Evolutionary conservation across 331 rosid genomes (phyloP).

Genomic region (Saraca asoca): DNA sequence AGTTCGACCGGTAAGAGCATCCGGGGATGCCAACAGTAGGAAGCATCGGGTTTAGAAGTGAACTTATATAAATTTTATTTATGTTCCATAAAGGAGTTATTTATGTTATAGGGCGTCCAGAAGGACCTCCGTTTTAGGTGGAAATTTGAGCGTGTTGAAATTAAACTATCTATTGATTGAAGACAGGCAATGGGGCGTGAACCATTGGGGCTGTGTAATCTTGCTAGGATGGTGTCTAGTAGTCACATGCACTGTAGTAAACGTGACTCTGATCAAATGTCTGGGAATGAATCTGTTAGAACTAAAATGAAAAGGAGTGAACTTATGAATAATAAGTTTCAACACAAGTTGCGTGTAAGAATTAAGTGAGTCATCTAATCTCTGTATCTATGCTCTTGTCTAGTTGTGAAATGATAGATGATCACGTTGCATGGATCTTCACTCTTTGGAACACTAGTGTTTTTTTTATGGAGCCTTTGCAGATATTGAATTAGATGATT

Average conservation of each 20-base stretch:
- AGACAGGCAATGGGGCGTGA: not conserved
- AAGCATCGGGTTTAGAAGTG: not conserved
- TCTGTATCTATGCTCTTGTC: constrained; percentile 1
- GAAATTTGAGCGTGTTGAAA: constrained; percentile 11
- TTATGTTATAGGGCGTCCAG: not conserved
- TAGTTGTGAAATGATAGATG: constrained; percentile 24
- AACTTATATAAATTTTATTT: not conserved
- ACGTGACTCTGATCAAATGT: too few relatives aligned
- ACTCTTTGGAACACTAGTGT: constrained; percentile 2
- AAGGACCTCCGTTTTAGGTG: not conserved
- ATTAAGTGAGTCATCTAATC: constrained; percentile 1
- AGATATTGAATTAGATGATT: not conserved
- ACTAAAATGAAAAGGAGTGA: too few relatives aligned
- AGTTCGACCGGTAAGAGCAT: not conserved
- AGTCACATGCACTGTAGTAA: too few relatives aligned
- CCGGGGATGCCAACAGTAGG: not conserved
- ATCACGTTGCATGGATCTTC: constrained; percentile 1
- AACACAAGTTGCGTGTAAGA: not conserved
- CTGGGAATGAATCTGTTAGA: too few relatives aligned
- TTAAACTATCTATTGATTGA: constrained; percentile 15
- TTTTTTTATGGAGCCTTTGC: constrained; percentile 1
- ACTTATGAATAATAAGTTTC: too few relatives aligned
- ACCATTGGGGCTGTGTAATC: too few relatives aligned
- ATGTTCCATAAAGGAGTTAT: not conserved
- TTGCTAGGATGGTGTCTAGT: too few relatives aligned